Evolutionary conservation across 352 stramenopile genomes (phyloP), one percentile per base, ranked within the genome.

Genomic region (Phytophthora colocasiae): DNA sequence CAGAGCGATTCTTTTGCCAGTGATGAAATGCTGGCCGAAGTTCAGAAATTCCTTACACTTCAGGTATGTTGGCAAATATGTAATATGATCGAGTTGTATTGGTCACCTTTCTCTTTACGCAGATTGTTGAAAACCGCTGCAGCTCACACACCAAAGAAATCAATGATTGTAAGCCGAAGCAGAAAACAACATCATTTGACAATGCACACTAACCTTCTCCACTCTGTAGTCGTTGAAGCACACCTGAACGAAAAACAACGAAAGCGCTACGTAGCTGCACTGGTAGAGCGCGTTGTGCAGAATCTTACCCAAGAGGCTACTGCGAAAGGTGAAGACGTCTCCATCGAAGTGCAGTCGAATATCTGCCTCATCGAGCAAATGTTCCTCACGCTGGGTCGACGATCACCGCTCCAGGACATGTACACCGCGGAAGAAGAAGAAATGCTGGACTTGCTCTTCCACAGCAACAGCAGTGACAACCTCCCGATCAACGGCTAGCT

Each of bases 361-460:
- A 65, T 92, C 31, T 93, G 85, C 43, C 54, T 91, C 0, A 52
- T 93, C 22, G 81, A 92, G 61, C 80, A 89, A 65, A 77, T 87
- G 63, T 80, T 91, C 45, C 63, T 85, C 6, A 65, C 69, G 0
- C 32, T 85, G 4, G 85, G 83, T 22, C 76, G 83, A n/a, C 65
- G 60, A 9, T 91, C 85, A 14, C 85, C 85, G 17, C 61, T 93
- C 3, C 60, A 89, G 34, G 80, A 90, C 59, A 93, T 93, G 70
- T 93, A 93, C 76, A 91, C 83, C 6, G 70, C 69, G 9, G 83
- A 93, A 51, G 81, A 93, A 71, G 83, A 91, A 48, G 80, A 87
- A 24, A 79, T 93, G 78, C 75, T 93, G 6, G 70, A 92, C 17
- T 58, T 81, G 48, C 71, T 93, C 6, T 71, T 81, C 45, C 59